Base-by-base conservation (phyloP, 2,329 filamentous ascomycete species). In the Sporothrix humicola region DNA sequence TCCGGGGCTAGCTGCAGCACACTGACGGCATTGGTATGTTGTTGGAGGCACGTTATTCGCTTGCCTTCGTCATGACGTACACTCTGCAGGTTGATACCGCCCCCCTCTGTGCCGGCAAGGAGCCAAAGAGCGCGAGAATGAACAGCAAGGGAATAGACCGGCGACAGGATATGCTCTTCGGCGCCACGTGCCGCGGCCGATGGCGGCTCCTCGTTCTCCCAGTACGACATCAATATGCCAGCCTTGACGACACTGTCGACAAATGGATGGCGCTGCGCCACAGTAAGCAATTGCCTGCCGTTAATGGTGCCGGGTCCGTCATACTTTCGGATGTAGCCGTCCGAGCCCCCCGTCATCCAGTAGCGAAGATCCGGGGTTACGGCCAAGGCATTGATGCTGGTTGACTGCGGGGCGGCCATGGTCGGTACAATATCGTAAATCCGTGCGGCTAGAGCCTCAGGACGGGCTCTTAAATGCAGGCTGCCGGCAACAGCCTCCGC, bases 241-340 rank as follows among this genome's bases (percentile, higher is more conserved):
- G 95, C 95, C 82, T 99, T 99, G 73, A 94, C 93, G 59, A 99
- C 96, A 78, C 93, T 97, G 81, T 99, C 96, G 56, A 99, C 96
- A 79, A 98, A 99, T 0, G 96, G 96, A 80, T 99, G 96, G 68
- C 93, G 88, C 83, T 99, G 96, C 46, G 96, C 96, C 6, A 99
- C 96, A 0, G 96, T 99, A 78, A 99, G 85, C 75, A 95, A 91
- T 48, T 96, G 89, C 83, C 97, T 98, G 76, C 94, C 94, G 80
- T 99, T 99, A 77, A 97, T 95, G 5, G 96, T 98, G 50, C 94
- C 94, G 2, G 93, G 91, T 81, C 96, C 97, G 81, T 99, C 97
- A 83, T 97, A 98, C 82, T 98, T 98, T 73, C 96, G 90, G 76
- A 99, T 95, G 80, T 97, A 99, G 66, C 96, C 95, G 82, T 99